Evolutionary conservation across 495 filamentous ascomycete species (phyloP), one percentile per base, ranked within the genome.

Genomic region (Aspergillus kassunensis): DNA sequence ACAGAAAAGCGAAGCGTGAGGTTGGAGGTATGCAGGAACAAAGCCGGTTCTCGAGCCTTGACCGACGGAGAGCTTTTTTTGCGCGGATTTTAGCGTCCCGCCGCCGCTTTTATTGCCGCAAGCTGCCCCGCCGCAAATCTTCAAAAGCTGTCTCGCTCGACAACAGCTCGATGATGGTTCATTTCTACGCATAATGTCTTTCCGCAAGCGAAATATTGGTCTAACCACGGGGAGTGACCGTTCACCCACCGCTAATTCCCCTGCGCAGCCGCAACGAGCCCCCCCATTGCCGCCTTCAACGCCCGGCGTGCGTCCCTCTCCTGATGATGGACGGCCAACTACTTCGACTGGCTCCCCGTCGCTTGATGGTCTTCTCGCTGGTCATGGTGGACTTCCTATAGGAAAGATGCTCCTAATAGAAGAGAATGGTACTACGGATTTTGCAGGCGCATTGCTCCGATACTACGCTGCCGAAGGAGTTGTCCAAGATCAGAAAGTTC

Each of bases 391-490:
- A 0, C 76, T 97, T 1, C 81, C 90, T 1, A 73, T 97, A 15
- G 92, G 93, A 0, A 91, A 80, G 24, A 85, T 82, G 1, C 59
- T 97, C 4, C 67, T 98, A 18, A 68, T 97, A n/a, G 90, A 91
- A 59, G 93, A 98, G 58, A 88, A 84, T 58, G 93, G 92, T 2
- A 96, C 91, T 15, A 98, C 93, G 2, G 93, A 98, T 59, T 98
- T 92, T 70, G 87, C 88, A 0, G 90, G 90, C 1, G 78, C 86
- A 45, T 74, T 98, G 53, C 74, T 97, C 16, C 78, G 88, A 39
- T 96, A 91, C 62, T 97, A 90, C 72, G 95, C 89, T 1, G 91
- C 92, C 1, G 91, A 98, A 69, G 93, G 93, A 0, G 79, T 97
- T 3, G 82, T 95, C 13, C 95, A 98, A 64, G 91, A 90, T 7